These are phyloP conservation scores for Monilinia aucupariae DNA, from an alignment of 2,329 filamentous ascomycete species.

Conservation along the genomic window DNA sequence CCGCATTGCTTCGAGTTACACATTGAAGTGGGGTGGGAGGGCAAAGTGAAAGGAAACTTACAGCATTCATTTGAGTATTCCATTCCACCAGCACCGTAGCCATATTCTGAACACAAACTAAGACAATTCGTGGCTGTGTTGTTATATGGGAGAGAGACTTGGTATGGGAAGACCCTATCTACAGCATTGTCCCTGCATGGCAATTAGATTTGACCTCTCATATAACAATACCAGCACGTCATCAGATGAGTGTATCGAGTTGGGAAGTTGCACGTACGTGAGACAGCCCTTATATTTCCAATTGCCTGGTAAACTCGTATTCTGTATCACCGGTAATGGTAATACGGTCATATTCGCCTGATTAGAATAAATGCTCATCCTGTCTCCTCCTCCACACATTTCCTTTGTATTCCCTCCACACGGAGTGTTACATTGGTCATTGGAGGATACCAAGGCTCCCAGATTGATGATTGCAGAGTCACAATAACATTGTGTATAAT, in stretches of 20 bases:
- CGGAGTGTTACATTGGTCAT: conserved; percentile 33
- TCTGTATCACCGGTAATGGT: conserved; percentile 20
- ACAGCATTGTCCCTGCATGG: conserved; percentile 17
- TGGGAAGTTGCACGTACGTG: conserved; percentile 28
- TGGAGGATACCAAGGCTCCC: conserved; percentile 31
- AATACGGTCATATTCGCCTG: conserved; percentile 19
- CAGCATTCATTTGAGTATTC: conserved; percentile 30
- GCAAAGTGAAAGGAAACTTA: conserved; percentile 11
- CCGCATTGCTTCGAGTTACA: too few relatives aligned
- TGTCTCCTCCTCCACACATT: conserved; percentile 34
- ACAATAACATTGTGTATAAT: conserved; percentile 33
- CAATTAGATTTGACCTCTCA: background rate
- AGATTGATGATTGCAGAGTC: conserved; percentile 27
- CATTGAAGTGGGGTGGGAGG: background rate
- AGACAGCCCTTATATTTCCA: conserved; percentile 28
- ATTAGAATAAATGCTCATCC: conserved; percentile 29
- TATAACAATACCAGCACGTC: conserved; percentile 3
- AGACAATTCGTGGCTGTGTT: conserved; percentile 27
- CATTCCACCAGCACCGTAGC: conserved; percentile 30
- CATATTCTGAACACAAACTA: conserved; percentile 26
- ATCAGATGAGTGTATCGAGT: background rate
- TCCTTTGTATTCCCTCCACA: conserved; percentile 31
- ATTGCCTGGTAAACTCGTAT: conserved; percentile 22
- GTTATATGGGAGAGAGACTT: conserved; percentile 18
- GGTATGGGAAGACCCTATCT: conserved; percentile 26